These are phyloP conservation scores for Phytophthora nicotianae DNA, from an alignment of 352 stramenopile genomes.

Conservation along the genomic window DNA sequence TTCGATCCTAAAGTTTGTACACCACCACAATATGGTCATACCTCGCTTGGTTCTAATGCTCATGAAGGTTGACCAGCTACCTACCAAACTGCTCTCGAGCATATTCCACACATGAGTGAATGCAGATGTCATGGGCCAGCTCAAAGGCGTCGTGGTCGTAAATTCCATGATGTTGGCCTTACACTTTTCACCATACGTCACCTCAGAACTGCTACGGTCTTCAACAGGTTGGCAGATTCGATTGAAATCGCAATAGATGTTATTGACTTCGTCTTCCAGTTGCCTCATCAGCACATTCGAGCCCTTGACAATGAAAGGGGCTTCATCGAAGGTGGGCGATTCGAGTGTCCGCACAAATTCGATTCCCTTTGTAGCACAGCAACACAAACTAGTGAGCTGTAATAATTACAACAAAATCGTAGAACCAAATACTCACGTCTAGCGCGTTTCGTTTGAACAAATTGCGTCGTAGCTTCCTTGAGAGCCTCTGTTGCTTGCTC, in stretches of 20 bases:
- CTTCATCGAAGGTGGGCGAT: conserved; percentile 3
- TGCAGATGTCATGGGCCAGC: conserved; percentile 14
- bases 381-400: too few relatives aligned
- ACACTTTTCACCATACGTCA: conserved; percentile 17
- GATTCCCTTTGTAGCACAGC: conserved; percentile 8
- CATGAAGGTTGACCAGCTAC: background rate
- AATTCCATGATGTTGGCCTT: conserved; percentile 21
- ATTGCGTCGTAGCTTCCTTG: background rate
- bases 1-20: conserved; percentile 2
- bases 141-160: conserved; percentile 13
- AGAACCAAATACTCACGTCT: conserved; percentile 3
- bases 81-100: conserved; percentile 28
- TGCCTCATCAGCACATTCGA: conserved; percentile 8
- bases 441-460: conserved; percentile 18
- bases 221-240: conserved; percentile 7
- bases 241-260: conserved; percentile 14
- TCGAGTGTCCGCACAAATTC: conserved; percentile 13
- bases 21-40: too few relatives aligned
- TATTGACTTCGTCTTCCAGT: conserved; percentile 21
- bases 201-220: background rate
- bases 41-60: too few relatives aligned
- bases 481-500: background rate
- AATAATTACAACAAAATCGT: background rate
- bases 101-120: conserved; percentile 18
- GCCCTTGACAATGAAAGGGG: background rate